Evolutionary conservation across 2,329 filamentous ascomycete species (phyloP).

Genomic region (Paraconiothyrium brasiliense): DNA sequence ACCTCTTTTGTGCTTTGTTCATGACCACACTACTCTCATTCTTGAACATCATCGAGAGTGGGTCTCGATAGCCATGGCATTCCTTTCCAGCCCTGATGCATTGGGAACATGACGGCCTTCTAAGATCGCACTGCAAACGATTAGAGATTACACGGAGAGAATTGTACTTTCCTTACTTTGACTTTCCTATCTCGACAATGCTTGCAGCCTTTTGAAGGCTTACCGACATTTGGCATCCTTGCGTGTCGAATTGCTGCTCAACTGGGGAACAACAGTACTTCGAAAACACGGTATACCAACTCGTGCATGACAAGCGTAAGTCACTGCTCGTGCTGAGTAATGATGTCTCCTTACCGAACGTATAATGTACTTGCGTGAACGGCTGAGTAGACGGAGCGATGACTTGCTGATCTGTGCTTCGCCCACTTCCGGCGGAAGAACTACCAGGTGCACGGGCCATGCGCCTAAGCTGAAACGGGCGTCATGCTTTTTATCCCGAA

Average conservation of each 20-base stretch:
- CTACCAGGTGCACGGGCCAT: conserved; percentile 3
- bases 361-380: background rate
- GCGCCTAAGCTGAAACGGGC: background rate
- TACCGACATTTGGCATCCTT: conserved; percentile 42
- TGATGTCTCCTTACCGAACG: background rate
- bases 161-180: conserved; percentile 29
- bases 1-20: conserved; percentile 35
- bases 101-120: conserved; percentile 45
- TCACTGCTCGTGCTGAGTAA: background rate
- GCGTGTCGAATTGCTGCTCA: background rate
- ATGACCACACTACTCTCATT: conserved; percentile 40
- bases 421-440: background rate
- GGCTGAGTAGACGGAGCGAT: background rate
- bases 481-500: background rate
- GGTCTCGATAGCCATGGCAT: conserved; percentile 45
- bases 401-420: background rate
- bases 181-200: conserved; percentile 44
- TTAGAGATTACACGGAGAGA: background rate
- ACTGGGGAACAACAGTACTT: background rate
- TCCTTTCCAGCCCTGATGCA: conserved; percentile 38
- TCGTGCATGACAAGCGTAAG: background rate
- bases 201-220: conserved; percentile 43
- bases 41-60: conserved; percentile 42
- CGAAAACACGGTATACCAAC: background rate
- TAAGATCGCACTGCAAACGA: conserved; percentile 40